Conservation (phyloP, 2,329 filamentous ascomycete species). For the Phialocephala subalpina region DNA sequence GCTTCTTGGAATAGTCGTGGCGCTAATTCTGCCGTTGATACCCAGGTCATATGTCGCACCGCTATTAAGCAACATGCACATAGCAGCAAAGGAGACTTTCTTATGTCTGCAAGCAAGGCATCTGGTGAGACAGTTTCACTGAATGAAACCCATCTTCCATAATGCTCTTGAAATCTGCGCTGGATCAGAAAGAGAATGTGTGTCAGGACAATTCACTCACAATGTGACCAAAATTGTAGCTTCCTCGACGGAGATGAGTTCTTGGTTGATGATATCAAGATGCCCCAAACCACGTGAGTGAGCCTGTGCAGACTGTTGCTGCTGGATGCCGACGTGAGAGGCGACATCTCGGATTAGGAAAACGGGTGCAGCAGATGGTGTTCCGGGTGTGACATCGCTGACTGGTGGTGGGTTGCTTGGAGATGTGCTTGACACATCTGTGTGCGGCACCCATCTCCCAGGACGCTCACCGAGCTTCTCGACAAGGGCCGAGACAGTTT, state of each 20-base stretch:
- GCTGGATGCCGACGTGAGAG: constrained; percentile 38
- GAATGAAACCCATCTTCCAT: constrained; percentile 52
- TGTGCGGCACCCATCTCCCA: constrained; percentile 2
- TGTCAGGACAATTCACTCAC: not conserved
- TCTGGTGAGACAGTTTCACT: constrained; percentile 40
- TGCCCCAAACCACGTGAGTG: constrained; percentile 11
- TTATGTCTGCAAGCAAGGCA: constrained; percentile 44
- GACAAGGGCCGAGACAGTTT: constrained; percentile 21
- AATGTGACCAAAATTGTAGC: constrained; percentile 38
- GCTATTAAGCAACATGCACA: constrained; percentile 51
- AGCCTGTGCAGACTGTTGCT: not conserved
- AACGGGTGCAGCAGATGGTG: constrained; percentile 39
- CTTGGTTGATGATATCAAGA: constrained; percentile 41
- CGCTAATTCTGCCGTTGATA: constrained; percentile 47
- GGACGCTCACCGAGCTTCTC: constrained; percentile 20
- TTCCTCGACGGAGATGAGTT: constrained; percentile 36
- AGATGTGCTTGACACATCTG: constrained; percentile 11
- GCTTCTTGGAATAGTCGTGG: constrained; percentile 49
- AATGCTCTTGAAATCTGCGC: constrained; percentile 49
- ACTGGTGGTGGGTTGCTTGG: constrained; percentile 11
- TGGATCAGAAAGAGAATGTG: not conserved
- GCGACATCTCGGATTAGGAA: constrained; percentile 45
- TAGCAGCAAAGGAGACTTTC: constrained; percentile 49
- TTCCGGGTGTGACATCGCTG: constrained; percentile 3
- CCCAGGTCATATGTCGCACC: constrained; percentile 50